phyloP scores from a whole-genome alignment of 768 basidiomycete species.

The Baorangia bicolor region DNA sequence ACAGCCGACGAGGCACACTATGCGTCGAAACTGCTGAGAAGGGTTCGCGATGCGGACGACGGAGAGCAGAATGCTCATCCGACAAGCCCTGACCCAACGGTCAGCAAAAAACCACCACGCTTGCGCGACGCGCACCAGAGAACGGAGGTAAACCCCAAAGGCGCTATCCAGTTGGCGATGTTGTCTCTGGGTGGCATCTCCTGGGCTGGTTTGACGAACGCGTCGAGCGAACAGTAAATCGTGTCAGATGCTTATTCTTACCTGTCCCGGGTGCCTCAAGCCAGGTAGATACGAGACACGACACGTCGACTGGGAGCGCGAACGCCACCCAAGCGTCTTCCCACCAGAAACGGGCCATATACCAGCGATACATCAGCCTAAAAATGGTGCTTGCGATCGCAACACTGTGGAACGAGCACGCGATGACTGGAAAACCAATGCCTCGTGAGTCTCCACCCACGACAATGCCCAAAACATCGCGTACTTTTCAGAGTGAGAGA shows the following conservation, averaged over 20 bases:
- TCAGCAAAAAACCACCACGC: background rate
- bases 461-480: background rate
- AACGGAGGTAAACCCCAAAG: constrained; percentile 16
- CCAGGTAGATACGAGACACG: constrained; percentile 9
- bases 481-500: constrained; percentile 14
- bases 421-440: constrained; percentile 12
- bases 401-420: constrained; percentile 12
- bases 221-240: background rate
- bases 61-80: constrained; percentile 26
- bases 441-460: background rate
- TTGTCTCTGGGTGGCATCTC: background rate
- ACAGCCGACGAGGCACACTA: constrained; percentile 3
- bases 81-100: constrained; percentile 16
- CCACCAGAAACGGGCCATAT: constrained; percentile 28
- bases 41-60: constrained; percentile 20
- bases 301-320: constrained; percentile 18
- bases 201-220: background rate
- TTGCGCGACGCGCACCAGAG: constrained; percentile 24
- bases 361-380: constrained; percentile 23
- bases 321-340: constrained; percentile 28
- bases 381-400: constrained; percentile 27
- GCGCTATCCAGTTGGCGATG: constrained; percentile 11
- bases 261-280: constrained; percentile 2
- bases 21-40: constrained; percentile 1
- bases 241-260: background rate